phyloP scores from a whole-genome alignment of 768 basidiomycete genomes.

The Phaffia australis region DNA sequence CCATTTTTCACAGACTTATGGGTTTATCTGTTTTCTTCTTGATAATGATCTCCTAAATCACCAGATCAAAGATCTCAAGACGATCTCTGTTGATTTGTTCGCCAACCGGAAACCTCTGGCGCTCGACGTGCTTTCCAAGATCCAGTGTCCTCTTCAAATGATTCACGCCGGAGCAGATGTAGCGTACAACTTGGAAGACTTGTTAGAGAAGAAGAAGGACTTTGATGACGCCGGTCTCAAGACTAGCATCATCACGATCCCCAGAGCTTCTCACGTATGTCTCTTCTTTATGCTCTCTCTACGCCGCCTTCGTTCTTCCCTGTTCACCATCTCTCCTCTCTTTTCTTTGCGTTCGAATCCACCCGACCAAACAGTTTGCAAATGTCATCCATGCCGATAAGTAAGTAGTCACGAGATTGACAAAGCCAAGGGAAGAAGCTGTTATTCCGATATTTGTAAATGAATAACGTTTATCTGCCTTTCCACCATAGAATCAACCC shows the following conservation, averaged over 20 bases:
- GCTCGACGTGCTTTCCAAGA: not conserved
- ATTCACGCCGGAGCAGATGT: not conserved
- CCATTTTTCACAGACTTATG: not conserved
- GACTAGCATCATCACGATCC: not conserved
- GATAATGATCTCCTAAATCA: not conserved
- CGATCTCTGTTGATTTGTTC: constrained; percentile 12
- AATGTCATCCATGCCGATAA: constrained; percentile 6
- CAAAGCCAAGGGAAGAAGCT: not conserved
- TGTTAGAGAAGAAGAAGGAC: constrained; percentile 11
- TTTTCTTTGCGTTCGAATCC: too few species aligned
- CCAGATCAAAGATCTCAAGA: not conserved
- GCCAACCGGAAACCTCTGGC: constrained; percentile 8
- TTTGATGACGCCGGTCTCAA: constrained; percentile 7
- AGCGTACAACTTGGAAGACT: not conserved
- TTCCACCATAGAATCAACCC: constrained; percentile 7
- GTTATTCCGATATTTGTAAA: not conserved
- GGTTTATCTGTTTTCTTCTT: not conserved
- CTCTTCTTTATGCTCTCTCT: too few species aligned
- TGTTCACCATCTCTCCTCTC: too few species aligned
- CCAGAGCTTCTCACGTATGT: not conserved
- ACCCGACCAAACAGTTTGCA: not conserved
- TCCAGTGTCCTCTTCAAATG: constrained; percentile 13
- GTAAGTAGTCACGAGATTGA: not conserved
- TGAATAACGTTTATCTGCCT: too few species aligned
- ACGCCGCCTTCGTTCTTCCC: too few species aligned